Evolutionary conservation across 345 rosid species (phyloP), one percentile per base, ranked within the genome.

Genomic region (Microthlaspi erraticum): DNA sequence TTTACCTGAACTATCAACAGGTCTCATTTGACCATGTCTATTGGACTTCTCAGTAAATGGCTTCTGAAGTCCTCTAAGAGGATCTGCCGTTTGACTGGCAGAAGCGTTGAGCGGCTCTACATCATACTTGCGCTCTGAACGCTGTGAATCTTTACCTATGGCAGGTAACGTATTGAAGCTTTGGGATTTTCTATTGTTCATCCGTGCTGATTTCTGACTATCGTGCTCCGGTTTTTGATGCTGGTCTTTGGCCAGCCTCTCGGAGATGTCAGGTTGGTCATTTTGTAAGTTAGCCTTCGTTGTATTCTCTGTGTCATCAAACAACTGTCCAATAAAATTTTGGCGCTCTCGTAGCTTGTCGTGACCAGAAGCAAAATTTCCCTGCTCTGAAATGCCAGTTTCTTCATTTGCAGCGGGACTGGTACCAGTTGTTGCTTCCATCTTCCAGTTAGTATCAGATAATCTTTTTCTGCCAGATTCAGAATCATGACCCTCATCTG

Each of bases 301-400:
- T 6, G 66, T 46, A 60, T 80, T 81, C 57, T 83, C 89, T 46
- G 81, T 80, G 60, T 88, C 96, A 78, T 89, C 96, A 81, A 94
- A 89, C 81, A 89, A 66, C 70, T 83, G 88, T 66, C 95, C 97
- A 55, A 88, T 88, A 76, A 88, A 78, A 77, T 75, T 80, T 81
- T 86, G 80, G 63, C 84, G 84, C 70, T 83, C 88, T 62, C 39
- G 80, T 55, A 77, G 66, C 34, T 79, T 77, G 78, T 85, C 82
- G 19, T 64, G 81, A 76, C 74, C 83, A 48, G 78, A 72, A 32
- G 83, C 52, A 49, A 74, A 42, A 26, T 45, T 69, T 63, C 65
- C 79, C 38, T 73, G 67, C 64, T 77, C 87, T 77, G 66, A 60
- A 68, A 67, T 54, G 69, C 70, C 70, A 68, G 53, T 41, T 54